Evolutionary conservation across 495 filamentous ascomycete genomes (phyloP), one percentile per base, ranked within the genome.

Genomic region (Oidiodendron maius): DNA sequence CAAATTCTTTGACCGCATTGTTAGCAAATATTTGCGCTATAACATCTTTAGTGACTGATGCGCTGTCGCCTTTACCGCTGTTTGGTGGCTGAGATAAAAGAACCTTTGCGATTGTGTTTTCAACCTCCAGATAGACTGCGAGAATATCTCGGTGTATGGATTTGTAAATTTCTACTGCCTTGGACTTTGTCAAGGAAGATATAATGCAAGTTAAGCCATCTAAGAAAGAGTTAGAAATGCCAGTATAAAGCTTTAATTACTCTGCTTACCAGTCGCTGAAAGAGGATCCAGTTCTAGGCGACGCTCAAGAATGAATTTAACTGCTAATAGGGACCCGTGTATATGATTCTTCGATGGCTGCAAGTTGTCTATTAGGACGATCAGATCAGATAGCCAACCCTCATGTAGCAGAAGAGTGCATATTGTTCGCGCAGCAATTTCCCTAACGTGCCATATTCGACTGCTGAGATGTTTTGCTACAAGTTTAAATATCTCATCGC

Each of bases 351-450:
- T 56, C 0, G 58, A 62, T 3, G 64, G 57, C 0, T 55, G 57
- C 1, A 65, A 50, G 3, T 40, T 46, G 10, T 58, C 50, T 5
- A 90, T 45, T 9, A 91, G 65, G 2, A 51, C 62, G 17, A 72
- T 72, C 2, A 60, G 46, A 3, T 75, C 55, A 28, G 23, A 5
- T 10, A 44, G 23, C 58, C 82, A 80, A n/a, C 76, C 63, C 4
- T 64, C 49, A 13, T 70, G 62, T 3, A 78, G 62, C 30, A 86
- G 58, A 35, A 91, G 70, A n/a, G 77, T 78, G 44, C 80, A 81
- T 50, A 87, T 74, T 8, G 91, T 86, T 34, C 86, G 78, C 4
- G 91, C 90, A 12, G 91, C 87, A 52, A 95, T 90, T 59, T 96
- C 90, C 46, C 93, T 76, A 17, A 97, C 82, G 56, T 87, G 82